A percentile compares a stretch with the other conserved stretches of the same genome.
Conservation (phyloP, 2,329 filamentous ascomycete species). For the Penicillium corylophilum region DNA sequence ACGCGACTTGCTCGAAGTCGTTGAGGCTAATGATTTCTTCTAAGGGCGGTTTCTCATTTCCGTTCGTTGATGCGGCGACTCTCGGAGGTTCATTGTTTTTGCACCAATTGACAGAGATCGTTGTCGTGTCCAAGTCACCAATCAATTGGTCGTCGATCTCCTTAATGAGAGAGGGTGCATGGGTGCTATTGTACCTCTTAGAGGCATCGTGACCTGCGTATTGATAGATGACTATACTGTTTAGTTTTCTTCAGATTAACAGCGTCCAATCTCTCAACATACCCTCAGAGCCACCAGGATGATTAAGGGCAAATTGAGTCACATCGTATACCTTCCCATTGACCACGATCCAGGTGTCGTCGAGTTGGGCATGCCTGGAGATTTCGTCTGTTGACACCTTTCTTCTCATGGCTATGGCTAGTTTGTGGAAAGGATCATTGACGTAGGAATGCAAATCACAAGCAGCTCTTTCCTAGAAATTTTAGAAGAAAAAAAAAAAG, state of each 20-base stretch:
- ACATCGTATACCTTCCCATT: slow-evolving; percentile 63
- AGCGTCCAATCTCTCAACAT: neutral
- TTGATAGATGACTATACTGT: slow-evolving; percentile 64
- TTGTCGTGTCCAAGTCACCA: slow-evolving; percentile 31
- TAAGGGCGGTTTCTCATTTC: slow-evolving; percentile 43
- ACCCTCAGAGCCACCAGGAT: slow-evolving; percentile 53
- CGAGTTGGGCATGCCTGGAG: slow-evolving; percentile 16
- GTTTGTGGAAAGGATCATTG: neutral
- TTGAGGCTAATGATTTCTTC: slow-evolving; percentile 49
- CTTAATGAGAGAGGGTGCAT: slow-evolving; percentile 37
- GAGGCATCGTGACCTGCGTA: slow-evolving; percentile 57
- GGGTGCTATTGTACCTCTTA: slow-evolving; percentile 53
- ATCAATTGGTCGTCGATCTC: slow-evolving; percentile 35
- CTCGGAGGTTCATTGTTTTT: neutral
- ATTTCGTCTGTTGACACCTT: slow-evolving; percentile 23
- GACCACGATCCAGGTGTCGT: slow-evolving; percentile 62
- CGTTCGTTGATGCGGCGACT: neutral
- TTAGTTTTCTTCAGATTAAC: slow-evolving; percentile 44
- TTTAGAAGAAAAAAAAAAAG: no score
- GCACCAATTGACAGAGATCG: slow-evolving; percentile 25
- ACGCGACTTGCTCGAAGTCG: slow-evolving; percentile 50
- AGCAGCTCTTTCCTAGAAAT: no score
- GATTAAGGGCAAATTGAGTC: slow-evolving; percentile 57
- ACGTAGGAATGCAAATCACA: neutral
- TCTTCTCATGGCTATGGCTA: neutral